Conservation (phyloP, 176 grass and related monocot species). For the Thalia dealbata region DNA sequence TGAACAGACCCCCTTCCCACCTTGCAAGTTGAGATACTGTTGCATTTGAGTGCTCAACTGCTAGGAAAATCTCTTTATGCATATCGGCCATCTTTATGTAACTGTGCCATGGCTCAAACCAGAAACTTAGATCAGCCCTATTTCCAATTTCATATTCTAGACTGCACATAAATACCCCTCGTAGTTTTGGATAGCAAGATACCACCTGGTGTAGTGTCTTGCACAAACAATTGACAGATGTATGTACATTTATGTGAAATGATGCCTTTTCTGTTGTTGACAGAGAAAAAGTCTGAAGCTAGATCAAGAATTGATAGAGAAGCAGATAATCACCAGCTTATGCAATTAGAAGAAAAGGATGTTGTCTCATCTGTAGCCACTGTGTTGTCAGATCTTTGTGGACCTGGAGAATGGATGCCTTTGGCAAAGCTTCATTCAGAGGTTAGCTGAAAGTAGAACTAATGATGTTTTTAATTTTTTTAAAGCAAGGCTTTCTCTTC, state of each 20-base stretch:
- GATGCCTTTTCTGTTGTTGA: neutral
- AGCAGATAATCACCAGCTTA: slow-evolving; percentile 1
- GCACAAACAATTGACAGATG: neutral
- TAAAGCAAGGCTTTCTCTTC: too few relatives aligned
- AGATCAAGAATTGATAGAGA: slow-evolving; percentile 8
- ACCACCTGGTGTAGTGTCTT: neutral
- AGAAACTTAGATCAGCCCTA: too few relatives aligned
- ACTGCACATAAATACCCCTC: too few relatives aligned
- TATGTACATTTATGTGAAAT: neutral
- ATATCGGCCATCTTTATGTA: too few relatives aligned
- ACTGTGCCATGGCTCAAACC: too few relatives aligned
- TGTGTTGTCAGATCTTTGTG: slow-evolving; percentile 9
- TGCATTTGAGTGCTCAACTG: too few relatives aligned
- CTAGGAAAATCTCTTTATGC: too few relatives aligned
- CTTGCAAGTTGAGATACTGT: too few relatives aligned
- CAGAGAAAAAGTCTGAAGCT: slow-evolving; percentile 8
- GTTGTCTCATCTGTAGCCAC: slow-evolving; percentile 7
- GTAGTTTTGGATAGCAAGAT: too few relatives aligned
- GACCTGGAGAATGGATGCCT: slow-evolving; percentile 15
- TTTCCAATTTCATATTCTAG: too few relatives aligned
- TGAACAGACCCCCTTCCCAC: too few relatives aligned
- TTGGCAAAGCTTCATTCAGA: slow-evolving; percentile 9
- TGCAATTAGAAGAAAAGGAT: slow-evolving; percentile 14
- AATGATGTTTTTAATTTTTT: too few relatives aligned
- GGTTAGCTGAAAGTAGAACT: neutral